Evolutionary conservation across 352 stramenopile genomes (phyloP).

Genomic region (Phytopythium helicoides): DNA sequence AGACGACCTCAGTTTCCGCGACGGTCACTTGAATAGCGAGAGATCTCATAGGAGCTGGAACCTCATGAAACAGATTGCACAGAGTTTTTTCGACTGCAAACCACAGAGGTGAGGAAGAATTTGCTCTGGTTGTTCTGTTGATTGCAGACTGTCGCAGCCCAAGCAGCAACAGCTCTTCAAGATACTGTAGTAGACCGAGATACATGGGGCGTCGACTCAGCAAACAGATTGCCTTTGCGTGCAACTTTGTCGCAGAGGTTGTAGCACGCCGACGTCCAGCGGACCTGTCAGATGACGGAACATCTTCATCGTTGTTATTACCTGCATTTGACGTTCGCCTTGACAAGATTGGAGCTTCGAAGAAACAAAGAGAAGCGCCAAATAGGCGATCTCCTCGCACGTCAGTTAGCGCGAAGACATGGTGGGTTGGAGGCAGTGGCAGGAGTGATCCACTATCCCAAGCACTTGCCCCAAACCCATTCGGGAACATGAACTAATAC

Average conservation of each 20-base stretch:
- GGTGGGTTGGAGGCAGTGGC: constrained; percentile 38
- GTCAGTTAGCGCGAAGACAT: constrained; percentile 51
- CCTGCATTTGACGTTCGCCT: not conserved
- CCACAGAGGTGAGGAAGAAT: constrained; percentile 5
- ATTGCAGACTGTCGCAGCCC: constrained; percentile 26
- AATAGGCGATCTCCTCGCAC: constrained; percentile 39
- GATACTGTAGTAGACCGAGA: constrained; percentile 40
- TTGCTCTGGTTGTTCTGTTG: not conserved
- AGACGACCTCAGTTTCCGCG: constrained; percentile 25
- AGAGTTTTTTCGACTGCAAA: constrained; percentile 32
- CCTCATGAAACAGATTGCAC: constrained; percentile 53
- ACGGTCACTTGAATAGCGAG: constrained; percentile 36
- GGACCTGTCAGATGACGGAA: not conserved
- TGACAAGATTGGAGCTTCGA: constrained; percentile 23
- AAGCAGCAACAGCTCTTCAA: constrained; percentile 52
- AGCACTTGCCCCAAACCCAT: constrained; percentile 28
- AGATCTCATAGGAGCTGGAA: constrained; percentile 33
- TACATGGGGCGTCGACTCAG: constrained; percentile 45
- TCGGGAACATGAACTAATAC: constrained; percentile 50
- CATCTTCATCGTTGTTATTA: not conserved
- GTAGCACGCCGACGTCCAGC: not conserved
- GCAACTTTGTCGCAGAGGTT: constrained; percentile 3
- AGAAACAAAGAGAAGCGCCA: constrained; percentile 48
- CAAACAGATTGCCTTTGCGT: constrained; percentile 44
- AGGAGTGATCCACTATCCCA: constrained; percentile 8